Evolutionary conservation across 441 rosid species (phyloP).

Genomic region (Bruguiera hainesii): DNA sequence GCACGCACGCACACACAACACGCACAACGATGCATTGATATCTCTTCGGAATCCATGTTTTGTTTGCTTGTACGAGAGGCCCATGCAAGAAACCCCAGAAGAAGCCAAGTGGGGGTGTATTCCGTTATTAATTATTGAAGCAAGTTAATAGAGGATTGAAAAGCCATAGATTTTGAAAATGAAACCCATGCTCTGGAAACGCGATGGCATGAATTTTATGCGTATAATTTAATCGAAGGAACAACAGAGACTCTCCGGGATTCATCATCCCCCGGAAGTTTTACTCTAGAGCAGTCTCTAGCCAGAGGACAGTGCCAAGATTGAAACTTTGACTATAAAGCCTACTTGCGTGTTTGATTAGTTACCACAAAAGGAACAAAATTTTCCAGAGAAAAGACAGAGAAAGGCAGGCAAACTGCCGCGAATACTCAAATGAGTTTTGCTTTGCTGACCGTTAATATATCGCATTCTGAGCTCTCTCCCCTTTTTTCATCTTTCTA

Average conservation of each 20-base stretch:
- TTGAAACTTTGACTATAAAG: slow-evolving; percentile 19
- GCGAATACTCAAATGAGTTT: slow-evolving; percentile 31
- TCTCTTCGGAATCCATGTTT: neutral
- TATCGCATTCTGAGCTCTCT: slow-evolving; percentile 1
- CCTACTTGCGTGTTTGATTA: neutral
- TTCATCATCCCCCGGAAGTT: slow-evolving; percentile 1
- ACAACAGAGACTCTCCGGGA: slow-evolving; percentile 22
- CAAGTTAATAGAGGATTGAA: neutral
- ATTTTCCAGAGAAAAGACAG: neutral
- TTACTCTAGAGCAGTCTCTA: too few relatives aligned
- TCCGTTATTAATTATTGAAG: neutral
- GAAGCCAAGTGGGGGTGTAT: neutral
- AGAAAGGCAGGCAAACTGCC: slow-evolving; percentile 22
- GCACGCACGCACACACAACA: too few relatives aligned
- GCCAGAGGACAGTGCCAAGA: slow-evolving; percentile 2
- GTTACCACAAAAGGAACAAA: neutral
- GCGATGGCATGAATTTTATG: slow-evolving; percentile 13
- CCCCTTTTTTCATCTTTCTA: neutral
- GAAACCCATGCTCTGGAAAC: slow-evolving; percentile 22
- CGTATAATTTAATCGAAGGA: slow-evolving; percentile 7
- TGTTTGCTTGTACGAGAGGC: neutral
- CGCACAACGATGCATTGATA: neutral
- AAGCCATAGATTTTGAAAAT: neutral
- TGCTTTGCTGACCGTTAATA: slow-evolving; percentile 23
- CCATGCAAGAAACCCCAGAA: slow-evolving; percentile 15